These are phyloP conservation scores for Elsinoe fawcettii DNA, from an alignment of 2,329 filamentous ascomycete genomes.

Conservation along the genomic window DNA sequence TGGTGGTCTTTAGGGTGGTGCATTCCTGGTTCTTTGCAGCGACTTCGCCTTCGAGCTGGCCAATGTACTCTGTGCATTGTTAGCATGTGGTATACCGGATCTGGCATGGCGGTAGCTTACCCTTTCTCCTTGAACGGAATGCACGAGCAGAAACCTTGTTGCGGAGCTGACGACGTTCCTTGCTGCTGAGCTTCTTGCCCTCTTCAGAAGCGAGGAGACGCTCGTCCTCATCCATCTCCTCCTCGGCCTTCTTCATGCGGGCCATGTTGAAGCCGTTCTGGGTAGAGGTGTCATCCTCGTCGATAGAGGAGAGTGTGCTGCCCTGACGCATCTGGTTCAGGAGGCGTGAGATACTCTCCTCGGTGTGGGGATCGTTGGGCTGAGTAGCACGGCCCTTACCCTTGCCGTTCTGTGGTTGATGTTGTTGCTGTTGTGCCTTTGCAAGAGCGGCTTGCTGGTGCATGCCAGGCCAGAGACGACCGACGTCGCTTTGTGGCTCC, in stretches of 20 bases:
- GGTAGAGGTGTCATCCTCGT: conserved; percentile 38
- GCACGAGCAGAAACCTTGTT: conserved; percentile 98
- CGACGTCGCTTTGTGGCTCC: conserved; percentile 49
- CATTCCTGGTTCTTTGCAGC: conserved; percentile 76
- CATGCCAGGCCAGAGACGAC: conserved; percentile 81
- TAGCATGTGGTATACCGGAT: conserved; percentile 35
- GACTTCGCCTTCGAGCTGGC: conserved; percentile 85
- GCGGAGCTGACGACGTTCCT: conserved; percentile 90
- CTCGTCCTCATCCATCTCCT: conserved; percentile 98
- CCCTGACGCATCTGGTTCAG: conserved; percentile 82
- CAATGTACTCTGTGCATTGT: conserved; percentile 76
- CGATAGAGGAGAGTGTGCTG: conserved; percentile 49
- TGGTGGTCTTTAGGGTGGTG: conserved; percentile 70
- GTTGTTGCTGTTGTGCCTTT: conserved; percentile 40
- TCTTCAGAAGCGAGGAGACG: conserved; percentile 89
- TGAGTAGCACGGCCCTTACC: conserved; percentile 32
- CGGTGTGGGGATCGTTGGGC: conserved; percentile 41
- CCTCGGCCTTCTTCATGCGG: conserved; percentile 85
- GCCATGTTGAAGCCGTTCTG: conserved; percentile 37
- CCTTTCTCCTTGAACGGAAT: conserved; percentile 96
- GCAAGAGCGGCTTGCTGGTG: conserved; percentile 67
- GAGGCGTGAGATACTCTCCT: conserved; percentile 90
- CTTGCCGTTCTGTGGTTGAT: conserved; percentile 27
- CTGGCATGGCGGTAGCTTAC: conserved; percentile 48
- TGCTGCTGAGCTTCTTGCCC: conserved; percentile 98